Percentiles rank a stretch among this genome's conserved stretches.
phyloP scores from a whole-genome alignment of 345 rosid species.

The Dovyalis caffra region DNA sequence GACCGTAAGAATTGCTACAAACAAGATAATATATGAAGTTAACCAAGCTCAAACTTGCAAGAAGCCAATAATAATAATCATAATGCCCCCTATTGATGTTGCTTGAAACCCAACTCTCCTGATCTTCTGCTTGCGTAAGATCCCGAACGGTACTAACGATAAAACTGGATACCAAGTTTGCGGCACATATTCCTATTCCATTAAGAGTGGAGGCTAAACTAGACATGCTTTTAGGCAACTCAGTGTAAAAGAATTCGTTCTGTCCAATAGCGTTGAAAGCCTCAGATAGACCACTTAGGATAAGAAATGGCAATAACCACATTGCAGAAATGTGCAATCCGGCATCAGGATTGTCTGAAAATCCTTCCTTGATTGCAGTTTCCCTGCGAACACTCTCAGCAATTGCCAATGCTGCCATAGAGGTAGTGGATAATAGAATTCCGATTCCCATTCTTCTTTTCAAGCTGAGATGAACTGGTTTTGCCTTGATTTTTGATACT shows the following conservation, averaged over 20 bases:
- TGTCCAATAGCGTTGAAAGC: slow-evolving; percentile 70
- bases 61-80: slow-evolving; percentile 75
- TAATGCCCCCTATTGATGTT: slow-evolving; percentile 70
- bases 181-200: slow-evolving; percentile 63
- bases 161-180: slow-evolving; percentile 59
- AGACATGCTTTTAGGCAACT: slow-evolving; percentile 79
- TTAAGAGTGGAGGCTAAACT: slow-evolving; percentile 62
- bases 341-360: slow-evolving; percentile 35
- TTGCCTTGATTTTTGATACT: slow-evolving; percentile 61
- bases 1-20: slow-evolving; percentile 10
- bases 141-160: slow-evolving; percentile 39
- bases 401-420: slow-evolving; percentile 63
- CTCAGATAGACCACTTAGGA: slow-evolving; percentile 66
- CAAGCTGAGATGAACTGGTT: slow-evolving; percentile 46
- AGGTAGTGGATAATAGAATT: slow-evolving; percentile 44
- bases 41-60: slow-evolving; percentile 20
- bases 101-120: slow-evolving; percentile 67
- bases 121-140: slow-evolving; percentile 41
- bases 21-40: too few species aligned
- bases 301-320: slow-evolving; percentile 73
- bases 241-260: slow-evolving; percentile 71
- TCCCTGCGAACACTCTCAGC: slow-evolving; percentile 57
- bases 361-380: slow-evolving; percentile 31
- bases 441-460: slow-evolving; percentile 78
- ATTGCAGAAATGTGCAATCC: slow-evolving; percentile 61